Percentiles rank a stretch among this genome's conserved stretches.
phyloP scores from a whole-genome alignment of 2,329 filamentous ascomycete genomes.

The Venturia pyrina region DNA sequence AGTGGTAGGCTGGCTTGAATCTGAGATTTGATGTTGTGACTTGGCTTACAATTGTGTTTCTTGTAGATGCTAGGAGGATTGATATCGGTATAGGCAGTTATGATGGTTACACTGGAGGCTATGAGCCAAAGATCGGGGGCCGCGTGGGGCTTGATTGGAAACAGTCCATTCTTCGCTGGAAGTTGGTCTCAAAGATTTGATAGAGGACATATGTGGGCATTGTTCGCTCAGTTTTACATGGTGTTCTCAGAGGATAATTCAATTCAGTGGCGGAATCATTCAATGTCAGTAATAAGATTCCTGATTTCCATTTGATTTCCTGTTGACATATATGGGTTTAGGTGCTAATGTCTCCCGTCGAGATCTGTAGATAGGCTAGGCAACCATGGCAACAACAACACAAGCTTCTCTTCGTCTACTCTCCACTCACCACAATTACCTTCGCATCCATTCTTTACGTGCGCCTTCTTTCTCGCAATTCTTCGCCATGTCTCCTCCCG shows the following conservation, averaged over 20 bases:
- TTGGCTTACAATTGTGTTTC: not conserved
- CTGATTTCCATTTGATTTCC: not conserved
- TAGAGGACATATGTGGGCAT: not conserved
- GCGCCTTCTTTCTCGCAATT: not conserved
- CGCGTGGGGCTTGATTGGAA: not conserved
- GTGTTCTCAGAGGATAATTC: no score
- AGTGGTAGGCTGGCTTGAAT: not conserved
- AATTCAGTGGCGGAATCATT: not conserved
- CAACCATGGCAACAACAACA: not conserved
- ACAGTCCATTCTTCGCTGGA: not conserved
- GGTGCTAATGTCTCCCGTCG: not conserved
- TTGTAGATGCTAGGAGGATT: not conserved
- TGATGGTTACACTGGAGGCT: not conserved
- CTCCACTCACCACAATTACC: not conserved
- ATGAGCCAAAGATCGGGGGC: not conserved
- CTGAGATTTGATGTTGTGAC: not conserved
- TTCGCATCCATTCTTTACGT: not conserved
- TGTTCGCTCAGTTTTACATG: not conserved
- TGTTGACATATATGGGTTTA: not conserved
- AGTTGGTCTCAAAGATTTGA: not conserved
- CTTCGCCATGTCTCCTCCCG: not conserved
- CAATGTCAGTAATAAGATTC: not conserved
- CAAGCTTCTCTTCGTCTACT: not conserved
- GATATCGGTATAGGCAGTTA: not conserved
- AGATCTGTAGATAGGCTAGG: not conserved